Evolutionary conservation across 176 grass and related monocot genomes (phyloP), one percentile per base, ranked within the genome.

Genomic region (barley (Hordeum vulgare)): DNA sequence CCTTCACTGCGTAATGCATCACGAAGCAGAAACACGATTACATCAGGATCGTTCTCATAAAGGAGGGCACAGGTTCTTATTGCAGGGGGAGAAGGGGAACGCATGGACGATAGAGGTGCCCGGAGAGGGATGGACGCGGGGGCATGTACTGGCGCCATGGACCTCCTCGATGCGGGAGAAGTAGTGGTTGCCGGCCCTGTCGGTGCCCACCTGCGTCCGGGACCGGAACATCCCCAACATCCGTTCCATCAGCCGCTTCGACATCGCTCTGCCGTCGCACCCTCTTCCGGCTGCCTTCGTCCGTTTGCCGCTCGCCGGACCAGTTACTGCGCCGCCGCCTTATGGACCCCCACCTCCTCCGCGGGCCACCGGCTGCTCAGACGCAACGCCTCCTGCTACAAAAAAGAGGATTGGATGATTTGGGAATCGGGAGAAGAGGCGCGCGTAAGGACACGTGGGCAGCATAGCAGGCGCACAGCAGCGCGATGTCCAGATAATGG

Each of bases 151-250:
- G 82, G 68, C 49, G 26, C 90, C 88, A 67, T 93, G 90, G 84
- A 93, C 91, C 82, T 93, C 88, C 80, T 94, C 95, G 39, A 79
- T 58, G 65, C 85, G 90, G 85, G 90, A 89, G 84, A 91, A 97
- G 82, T 97, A 97, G 25, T 85, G 89, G 81, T 94, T 94, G 66
- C 90, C 90, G 62, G 70, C 84, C 88, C 91, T 94, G 84, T 97
- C 95, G 49, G 89, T 75, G 61, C 95, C 95, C 54, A 92, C 92
- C 69, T 91, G 86, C 66, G 78, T 86, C 74, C 86, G 90, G 7
- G 92, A 89, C 24, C 66, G 91, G 86, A 97, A 93, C 71, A 93
- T 78, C 35, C 86, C 88, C 64, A 94, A 51, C 69, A 97, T 56
- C 71, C 92, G 88, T 20, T 92, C 84, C 66, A 93, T 24, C 42